Evolutionary conservation across 352 stramenopile genomes (phyloP).

Genomic region (Globisporangium nunn): DNA sequence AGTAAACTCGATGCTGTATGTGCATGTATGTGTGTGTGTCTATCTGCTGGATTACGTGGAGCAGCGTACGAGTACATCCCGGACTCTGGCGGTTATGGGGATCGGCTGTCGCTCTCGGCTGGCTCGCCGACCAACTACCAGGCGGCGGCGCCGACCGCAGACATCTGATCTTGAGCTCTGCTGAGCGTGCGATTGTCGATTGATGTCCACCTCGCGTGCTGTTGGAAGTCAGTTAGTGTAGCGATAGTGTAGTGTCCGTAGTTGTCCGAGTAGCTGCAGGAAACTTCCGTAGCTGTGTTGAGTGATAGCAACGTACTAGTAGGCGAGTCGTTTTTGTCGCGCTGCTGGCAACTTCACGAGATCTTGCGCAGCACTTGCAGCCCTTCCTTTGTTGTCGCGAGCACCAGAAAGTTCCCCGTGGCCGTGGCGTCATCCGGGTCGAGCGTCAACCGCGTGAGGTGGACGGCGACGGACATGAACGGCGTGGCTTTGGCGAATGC

Average conservation of each 20-base stretch:
- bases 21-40: neutral
- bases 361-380: constrained; percentile 60
- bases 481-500: constrained; percentile 26
- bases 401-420: constrained; percentile 36
- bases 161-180: constrained; percentile 27
- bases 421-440: constrained; percentile 28
- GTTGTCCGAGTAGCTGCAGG: neutral
- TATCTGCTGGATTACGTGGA: too few species aligned
- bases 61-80: constrained; percentile 83
- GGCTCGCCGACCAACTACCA: constrained; percentile 56
- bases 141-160: constrained; percentile 42
- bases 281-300: too few species aligned
- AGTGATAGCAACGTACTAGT: too few species aligned
- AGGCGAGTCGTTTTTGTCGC: neutral
- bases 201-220: neutral
- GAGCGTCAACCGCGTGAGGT: constrained; percentile 29
- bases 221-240: neutral
- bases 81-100: constrained; percentile 32
- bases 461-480: constrained; percentile 44
- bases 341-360: constrained; percentile 11
- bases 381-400: constrained; percentile 32
- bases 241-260: neutral
- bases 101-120: constrained; percentile 31
- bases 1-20: neutral
- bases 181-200: neutral